Percentiles rank a stretch among this genome's conserved stretches.
Conservation (phyloP, 192 early-diverging fungal genomes). For the Borealophlyctis nickersoniae region DNA sequence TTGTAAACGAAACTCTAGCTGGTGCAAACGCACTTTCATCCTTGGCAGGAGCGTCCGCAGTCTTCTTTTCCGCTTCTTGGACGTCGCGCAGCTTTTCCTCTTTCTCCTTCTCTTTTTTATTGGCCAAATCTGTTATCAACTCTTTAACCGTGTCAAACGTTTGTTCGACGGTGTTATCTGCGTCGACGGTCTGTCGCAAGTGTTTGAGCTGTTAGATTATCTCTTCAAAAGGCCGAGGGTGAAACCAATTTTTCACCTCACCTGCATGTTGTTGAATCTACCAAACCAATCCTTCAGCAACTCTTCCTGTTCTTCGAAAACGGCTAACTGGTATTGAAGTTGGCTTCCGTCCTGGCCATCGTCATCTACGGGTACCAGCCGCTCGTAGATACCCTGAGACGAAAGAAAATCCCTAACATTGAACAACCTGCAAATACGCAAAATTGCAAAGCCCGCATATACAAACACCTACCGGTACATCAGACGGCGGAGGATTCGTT, state of each 20-base stretch:
- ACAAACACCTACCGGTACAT: slow-evolving; percentile 39
- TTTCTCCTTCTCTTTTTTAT: slow-evolving; percentile 40
- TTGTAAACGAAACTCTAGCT: not conserved
- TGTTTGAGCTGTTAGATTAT: not conserved
- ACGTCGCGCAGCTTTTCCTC: slow-evolving; percentile 22
- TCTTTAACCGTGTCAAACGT: slow-evolving; percentile 22
- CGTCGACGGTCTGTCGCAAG: slow-evolving; percentile 29
- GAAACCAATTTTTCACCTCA: slow-evolving; percentile 14
- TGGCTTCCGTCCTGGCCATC: slow-evolving; percentile 35
- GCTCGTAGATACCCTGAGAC: slow-evolving; percentile 48
- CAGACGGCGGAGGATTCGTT: slow-evolving; percentile 48
- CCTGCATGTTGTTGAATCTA: slow-evolving; percentile 49
- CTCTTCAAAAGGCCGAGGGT: not conserved
- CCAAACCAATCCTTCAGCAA: slow-evolving; percentile 51
- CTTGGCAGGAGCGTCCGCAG: not conserved
- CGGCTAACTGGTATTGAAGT: slow-evolving; percentile 52
- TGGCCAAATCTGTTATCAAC: slow-evolving; percentile 26
- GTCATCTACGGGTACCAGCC: slow-evolving; percentile 38
- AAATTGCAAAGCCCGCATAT: slow-evolving; percentile 1
- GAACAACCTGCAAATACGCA: not conserved
- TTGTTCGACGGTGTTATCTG: slow-evolving; percentile 11
- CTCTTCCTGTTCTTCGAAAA: slow-evolving; percentile 57
- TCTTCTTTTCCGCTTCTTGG: slow-evolving; percentile 13
- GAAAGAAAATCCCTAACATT: too few species aligned
- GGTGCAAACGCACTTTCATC: slow-evolving; percentile 19